These are phyloP conservation scores for Colletotrichum tabaci DNA, from an alignment of 2,329 filamentous ascomycete species.

Conservation along the genomic window DNA sequence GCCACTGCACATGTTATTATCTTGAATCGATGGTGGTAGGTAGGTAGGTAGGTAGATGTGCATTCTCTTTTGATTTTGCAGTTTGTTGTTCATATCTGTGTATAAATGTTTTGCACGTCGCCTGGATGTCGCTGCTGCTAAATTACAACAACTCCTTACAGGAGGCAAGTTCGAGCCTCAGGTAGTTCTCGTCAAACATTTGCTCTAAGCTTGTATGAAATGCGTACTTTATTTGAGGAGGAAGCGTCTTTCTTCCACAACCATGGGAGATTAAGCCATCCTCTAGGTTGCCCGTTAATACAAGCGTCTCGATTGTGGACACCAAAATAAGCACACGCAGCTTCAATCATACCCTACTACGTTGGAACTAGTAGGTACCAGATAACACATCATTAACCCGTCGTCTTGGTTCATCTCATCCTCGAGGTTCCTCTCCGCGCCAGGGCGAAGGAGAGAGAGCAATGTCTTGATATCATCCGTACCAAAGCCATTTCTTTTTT, in stretches of 20 bases:
- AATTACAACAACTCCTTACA: too few species aligned
- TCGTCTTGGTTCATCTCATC: constrained; percentile 35
- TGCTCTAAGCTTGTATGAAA: background rate
- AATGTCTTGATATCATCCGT: constrained; percentile 35
- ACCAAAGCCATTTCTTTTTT: constrained; percentile 33
- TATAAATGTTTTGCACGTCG: too few species aligned
- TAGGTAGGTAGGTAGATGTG: too few species aligned
- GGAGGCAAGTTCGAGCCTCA: too few species aligned
- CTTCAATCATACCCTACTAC: constrained; percentile 30
- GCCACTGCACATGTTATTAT: background rate
- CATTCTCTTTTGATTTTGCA: too few species aligned
- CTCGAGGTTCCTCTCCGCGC: constrained; percentile 21
- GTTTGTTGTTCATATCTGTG: too few species aligned
- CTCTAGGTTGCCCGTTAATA: background rate
- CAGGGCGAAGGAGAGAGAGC: constrained; percentile 15
- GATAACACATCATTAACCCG: constrained; percentile 40
- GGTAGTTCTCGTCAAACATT: background rate
- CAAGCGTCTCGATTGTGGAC: background rate
- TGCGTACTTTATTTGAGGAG: too few species aligned
- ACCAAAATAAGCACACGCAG: background rate
- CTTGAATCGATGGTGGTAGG: background rate
- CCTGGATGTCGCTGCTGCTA: too few species aligned
- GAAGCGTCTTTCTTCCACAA: background rate
- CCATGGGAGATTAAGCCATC: background rate
- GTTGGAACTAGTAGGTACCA: constrained; percentile 34